These are phyloP conservation scores for Saussurea involucrata DNA, from an alignment of 129 eudicot species.

Conservation along the genomic window DNA sequence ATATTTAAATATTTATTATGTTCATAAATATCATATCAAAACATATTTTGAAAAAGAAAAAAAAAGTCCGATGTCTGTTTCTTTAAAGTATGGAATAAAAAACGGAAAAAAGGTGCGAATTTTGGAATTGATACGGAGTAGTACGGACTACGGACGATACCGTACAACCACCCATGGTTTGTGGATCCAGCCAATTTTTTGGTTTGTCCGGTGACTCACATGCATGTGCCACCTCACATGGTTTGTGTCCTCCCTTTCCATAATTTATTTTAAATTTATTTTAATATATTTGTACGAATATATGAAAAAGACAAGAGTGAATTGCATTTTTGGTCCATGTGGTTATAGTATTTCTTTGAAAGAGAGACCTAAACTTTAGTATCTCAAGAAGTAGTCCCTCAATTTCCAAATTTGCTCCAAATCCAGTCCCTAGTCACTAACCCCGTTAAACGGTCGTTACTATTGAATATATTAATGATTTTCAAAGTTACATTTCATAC, in stretches of 20 bases:
- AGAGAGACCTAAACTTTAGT: no score
- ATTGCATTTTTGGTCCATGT: no score
- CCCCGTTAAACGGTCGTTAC: no score
- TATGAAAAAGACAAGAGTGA: not conserved
- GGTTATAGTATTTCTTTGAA: no score
- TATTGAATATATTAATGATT: no score
- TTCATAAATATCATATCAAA: no score
- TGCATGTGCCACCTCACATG: conserved; percentile 40
- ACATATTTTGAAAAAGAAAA: not conserved
- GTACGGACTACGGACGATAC: conserved; percentile 39
- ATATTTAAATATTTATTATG: no score
- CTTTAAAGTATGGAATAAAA: not conserved
- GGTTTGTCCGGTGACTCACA: conserved; percentile 26
- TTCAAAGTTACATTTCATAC: no score
- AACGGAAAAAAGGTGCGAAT: not conserved
- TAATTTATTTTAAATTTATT: not conserved
- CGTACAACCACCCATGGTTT: conserved; percentile 7
- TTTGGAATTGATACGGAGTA: conserved; percentile 25
- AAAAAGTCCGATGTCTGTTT: not conserved
- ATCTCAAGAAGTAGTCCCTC: no score
- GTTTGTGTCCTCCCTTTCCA: not conserved
- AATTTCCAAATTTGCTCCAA: no score
- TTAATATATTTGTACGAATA: not conserved
- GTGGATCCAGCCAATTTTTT: conserved; percentile 9
- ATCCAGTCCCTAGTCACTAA: no score